A percentile compares a stretch with the other conserved stretches of the same genome.
phyloP scores from a whole-genome alignment of 2,329 filamentous ascomycete species.

The Colletotrichum simmondsii region DNA sequence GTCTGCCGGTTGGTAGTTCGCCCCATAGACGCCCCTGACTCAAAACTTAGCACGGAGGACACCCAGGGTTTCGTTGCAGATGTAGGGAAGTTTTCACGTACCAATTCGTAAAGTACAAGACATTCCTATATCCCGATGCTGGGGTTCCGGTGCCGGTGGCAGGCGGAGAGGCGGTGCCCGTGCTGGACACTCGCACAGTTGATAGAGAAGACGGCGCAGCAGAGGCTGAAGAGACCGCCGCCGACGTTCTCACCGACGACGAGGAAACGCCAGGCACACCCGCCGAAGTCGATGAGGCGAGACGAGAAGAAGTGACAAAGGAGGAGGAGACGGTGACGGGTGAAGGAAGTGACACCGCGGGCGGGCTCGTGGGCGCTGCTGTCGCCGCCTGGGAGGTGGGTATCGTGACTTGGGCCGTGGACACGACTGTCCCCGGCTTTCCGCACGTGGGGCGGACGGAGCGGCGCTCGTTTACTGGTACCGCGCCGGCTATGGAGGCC shows the following conservation, averaged over 20 bases:
- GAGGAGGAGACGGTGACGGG: neutral
- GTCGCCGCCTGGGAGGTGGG: neutral
- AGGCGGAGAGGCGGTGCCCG: neutral
- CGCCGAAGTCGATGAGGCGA: neutral
- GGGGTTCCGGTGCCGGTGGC: neutral
- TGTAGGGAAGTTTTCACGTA: conserved; percentile 40
- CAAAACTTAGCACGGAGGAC: neutral
- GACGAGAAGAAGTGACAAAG: neutral
- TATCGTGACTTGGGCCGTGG: conserved; percentile 2
- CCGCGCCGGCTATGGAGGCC: conserved; percentile 16
- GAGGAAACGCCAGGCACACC: neutral
- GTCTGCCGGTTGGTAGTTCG: conserved; percentile 71
- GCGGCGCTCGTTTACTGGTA: conserved; percentile 1
- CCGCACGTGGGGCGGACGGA: neutral
- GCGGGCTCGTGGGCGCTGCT: neutral
- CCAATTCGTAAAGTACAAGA: conserved; percentile 67
- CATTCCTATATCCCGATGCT: conserved; percentile 45
- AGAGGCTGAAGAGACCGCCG: neutral
- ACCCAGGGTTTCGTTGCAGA: neutral
- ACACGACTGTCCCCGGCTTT: neutral
- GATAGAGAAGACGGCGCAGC: neutral
- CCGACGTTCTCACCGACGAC: neutral
- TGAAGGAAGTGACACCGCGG: neutral
- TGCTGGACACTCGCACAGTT: neutral
- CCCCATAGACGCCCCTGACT: conserved; percentile 51